Percentiles rank a stretch among this genome's conserved stretches.
Conservation (phyloP, 805 yeast species). For the Ogataea pignaliae region DNA sequence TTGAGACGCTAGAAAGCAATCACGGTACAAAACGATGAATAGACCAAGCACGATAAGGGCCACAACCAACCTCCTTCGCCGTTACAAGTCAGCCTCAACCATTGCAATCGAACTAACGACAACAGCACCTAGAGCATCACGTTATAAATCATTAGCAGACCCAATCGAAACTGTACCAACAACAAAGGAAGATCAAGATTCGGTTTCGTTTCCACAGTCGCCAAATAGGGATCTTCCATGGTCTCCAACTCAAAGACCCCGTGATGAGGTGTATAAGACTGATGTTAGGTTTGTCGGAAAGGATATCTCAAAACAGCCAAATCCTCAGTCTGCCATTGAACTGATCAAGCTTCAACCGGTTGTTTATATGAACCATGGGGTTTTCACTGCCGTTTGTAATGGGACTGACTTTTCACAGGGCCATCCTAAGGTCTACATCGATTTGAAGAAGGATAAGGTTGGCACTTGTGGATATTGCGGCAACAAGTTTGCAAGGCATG, state of each 20-base stretch:
- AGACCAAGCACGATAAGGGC: too few species aligned
- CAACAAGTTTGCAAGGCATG: slow-evolving; percentile 55
- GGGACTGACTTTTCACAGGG: slow-evolving; percentile 79
- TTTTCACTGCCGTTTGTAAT: slow-evolving; percentile 70
- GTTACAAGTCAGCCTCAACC: slow-evolving; percentile 7
- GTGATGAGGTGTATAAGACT: slow-evolving; percentile 47
- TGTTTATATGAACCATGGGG: slow-evolving; percentile 45
- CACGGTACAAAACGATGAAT: too few species aligned
- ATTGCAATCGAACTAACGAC: slow-evolving; percentile 1
- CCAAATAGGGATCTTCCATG: slow-evolving; percentile 71
- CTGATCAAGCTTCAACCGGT: slow-evolving; percentile 73
- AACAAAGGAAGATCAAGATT: slow-evolving; percentile 5
- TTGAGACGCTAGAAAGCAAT: too few species aligned
- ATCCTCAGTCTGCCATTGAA: slow-evolving; percentile 80
- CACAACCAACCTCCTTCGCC: neutral
- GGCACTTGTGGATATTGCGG: slow-evolving; percentile 83
- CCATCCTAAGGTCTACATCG: slow-evolving; percentile 79
- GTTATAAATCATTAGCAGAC: slow-evolving; percentile 1
- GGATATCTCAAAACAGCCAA: slow-evolving; percentile 66
- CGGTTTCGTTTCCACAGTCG: slow-evolving; percentile 46
- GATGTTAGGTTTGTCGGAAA: slow-evolving; percentile 69
- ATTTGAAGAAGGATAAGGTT: slow-evolving; percentile 70
- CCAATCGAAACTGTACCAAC: slow-evolving; percentile 11
- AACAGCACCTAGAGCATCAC: slow-evolving; percentile 6
- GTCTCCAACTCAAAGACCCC: slow-evolving; percentile 64